phyloP scores from a whole-genome alignment of 1,284 basidiomycete genomes.

The Trichosporon faecale region DNA sequence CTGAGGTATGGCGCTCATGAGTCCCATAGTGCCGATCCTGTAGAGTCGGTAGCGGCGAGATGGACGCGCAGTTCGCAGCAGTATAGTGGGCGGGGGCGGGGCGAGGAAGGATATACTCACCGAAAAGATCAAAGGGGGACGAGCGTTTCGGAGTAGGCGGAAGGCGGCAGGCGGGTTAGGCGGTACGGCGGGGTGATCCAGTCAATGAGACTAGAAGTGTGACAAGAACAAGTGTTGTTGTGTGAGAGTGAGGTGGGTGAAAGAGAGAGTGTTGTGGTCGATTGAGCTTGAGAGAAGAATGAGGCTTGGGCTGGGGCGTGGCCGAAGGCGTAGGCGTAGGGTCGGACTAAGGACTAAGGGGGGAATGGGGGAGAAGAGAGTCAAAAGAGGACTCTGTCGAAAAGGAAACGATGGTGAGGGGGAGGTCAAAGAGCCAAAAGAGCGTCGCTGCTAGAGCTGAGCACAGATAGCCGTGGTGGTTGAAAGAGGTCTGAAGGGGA shows the following conservation, averaged over 20 bases:
- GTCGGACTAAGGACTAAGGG: neutral
- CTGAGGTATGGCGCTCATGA: neutral
- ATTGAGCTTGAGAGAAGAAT: neutral
- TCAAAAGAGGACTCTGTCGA: neutral
- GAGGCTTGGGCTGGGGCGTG: neutral
- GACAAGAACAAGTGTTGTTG: neutral
- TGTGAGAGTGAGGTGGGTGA: neutral
- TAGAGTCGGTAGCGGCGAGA: neutral
- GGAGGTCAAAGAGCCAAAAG: neutral
- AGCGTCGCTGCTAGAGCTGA: neutral
- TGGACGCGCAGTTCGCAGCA: neutral
- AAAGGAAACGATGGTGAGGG: neutral
- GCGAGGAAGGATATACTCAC: neutral
- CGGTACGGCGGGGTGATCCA: neutral
- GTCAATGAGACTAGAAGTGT: neutral
- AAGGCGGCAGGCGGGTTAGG: neutral
- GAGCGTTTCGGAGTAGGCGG: conserved; percentile 6
- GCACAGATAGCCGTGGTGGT: neutral
- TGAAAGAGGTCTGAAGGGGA: neutral
- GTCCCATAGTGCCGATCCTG: neutral
- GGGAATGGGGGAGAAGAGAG: neutral
- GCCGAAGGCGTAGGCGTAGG: neutral
- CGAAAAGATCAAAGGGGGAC: neutral
- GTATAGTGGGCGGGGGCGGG: neutral
- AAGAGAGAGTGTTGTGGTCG: neutral